A percentile compares a stretch with the other conserved stretches of the same genome.
Conservation (phyloP, 345 rosid genomes). For the Syzygium aromaticum region DNA sequence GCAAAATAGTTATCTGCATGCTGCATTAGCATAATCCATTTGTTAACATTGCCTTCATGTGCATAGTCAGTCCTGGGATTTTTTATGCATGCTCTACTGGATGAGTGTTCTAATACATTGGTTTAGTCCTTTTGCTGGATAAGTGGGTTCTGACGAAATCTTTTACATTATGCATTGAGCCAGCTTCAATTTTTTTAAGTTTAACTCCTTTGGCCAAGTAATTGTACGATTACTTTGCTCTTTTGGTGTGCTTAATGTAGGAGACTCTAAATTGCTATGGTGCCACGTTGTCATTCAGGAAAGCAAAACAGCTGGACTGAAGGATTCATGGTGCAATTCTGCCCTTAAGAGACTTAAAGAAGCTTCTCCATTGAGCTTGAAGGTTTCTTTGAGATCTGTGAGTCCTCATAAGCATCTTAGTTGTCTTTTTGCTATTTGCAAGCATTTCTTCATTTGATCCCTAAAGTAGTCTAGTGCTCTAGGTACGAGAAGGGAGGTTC, state of each 20-base stretch:
- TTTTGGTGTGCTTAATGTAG: neutral
- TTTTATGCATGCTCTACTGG: neutral
- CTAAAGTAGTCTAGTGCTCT: neutral
- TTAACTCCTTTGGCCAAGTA: neutral
- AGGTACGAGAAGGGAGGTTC: constrained; percentile 79
- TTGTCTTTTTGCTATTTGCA: neutral
- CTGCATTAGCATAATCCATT: neutral
- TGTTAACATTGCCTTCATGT: neutral
- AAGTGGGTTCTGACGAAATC: neutral
- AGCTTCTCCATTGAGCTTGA: constrained; percentile 84
- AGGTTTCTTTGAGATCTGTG: constrained; percentile 86
- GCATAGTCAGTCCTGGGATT: neutral
- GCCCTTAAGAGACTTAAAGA: constrained; percentile 62
- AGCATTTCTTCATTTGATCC: neutral
- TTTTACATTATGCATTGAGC: neutral
- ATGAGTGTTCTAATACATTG: neutral
- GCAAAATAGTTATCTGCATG: neutral
- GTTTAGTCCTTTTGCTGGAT: neutral
- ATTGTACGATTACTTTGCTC: neutral
- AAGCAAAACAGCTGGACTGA: constrained; percentile 40
- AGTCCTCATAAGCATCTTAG: constrained; percentile 18
- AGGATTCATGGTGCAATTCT: constrained; percentile 58
- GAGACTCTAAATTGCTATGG: neutral
- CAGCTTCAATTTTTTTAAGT: neutral
- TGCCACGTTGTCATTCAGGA: constrained; percentile 26